Base-by-base conservation (phyloP, 1,284 basidiomycete species). In the Trichosporon sp. region DNA sequence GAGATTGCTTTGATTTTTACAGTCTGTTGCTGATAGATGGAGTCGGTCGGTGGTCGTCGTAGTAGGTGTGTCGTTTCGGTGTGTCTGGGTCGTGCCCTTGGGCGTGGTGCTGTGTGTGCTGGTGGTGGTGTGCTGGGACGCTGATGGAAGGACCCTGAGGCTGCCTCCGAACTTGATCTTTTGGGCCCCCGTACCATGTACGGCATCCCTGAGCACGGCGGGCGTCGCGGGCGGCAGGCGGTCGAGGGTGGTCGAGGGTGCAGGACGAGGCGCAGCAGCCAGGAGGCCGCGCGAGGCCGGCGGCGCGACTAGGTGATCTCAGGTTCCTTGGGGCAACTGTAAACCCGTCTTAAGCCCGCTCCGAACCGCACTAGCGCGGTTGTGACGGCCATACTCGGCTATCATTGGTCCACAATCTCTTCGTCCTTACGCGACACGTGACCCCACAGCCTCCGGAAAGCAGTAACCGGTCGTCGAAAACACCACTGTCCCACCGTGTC, bases 321-420 rank as follows among this genome's bases (percentile, higher is more conserved):
- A 63, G 59, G 59, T 63, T 63, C 59, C 59, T 63, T 63, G 59
- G 59, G 59, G 59, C 59, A 63, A 35, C 31, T 16, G 16, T 63
- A 63, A 35, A 35, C 16, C 59, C 59, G 59, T 10, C 59, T 63
- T 63, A 63, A n/a, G 59, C 31, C 59, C 59, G 59, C 31, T 35
- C 31, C 59, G 59, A 63, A 63, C 59, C 59, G 59, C 59, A 63
- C 31, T 63, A 63, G 59, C 32, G 59, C 59, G 59, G 31, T 35
- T 63, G n/a, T 37, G 59, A 63, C 59, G 59, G 59, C 59, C 31
- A 63, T 37, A 63, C 59, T 63, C 59, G 59, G 59, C 59, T 37
- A 63, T 63, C 59, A 63, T 63, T 63, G 59, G 59, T 63, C 59
- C 59, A 35, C 16, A 19, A 37, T 63, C 32, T n/a, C 14, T 31